phyloP scores from a whole-genome alignment of 176 grass and related monocot species.

The Cymbopogon citratus region DNA sequence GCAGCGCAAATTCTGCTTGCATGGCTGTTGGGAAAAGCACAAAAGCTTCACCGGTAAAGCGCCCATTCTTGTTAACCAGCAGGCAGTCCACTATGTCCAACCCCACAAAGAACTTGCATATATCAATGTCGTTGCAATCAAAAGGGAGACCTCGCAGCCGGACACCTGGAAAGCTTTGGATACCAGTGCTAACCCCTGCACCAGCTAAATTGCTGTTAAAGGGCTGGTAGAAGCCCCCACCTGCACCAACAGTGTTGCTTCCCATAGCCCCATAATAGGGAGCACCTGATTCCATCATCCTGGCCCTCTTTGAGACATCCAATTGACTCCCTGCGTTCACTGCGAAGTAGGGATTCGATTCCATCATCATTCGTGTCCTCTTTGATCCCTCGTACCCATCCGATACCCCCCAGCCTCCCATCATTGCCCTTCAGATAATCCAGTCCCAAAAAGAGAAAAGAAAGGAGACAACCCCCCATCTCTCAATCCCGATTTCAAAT shows the following conservation, averaged over 20 bases:
- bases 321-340: constrained; percentile 54
- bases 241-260: constrained; percentile 26
- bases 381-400: constrained; percentile 97
- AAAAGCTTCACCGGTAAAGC: constrained; percentile 77
- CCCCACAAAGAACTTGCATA: constrained; percentile 79
- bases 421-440: constrained; percentile 89
- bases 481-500: constrained; percentile 75
- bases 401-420: constrained; percentile 80
- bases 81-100: constrained; percentile 81
- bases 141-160: constrained; percentile 82
- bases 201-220: constrained; percentile 36
- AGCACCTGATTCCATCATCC: constrained; percentile 56
- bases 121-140: constrained; percentile 80
- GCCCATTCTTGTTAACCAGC: constrained; percentile 73
- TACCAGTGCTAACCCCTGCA: constrained; percentile 36
- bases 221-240: constrained; percentile 41
- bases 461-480: constrained; percentile 82
- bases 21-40: constrained; percentile 64
- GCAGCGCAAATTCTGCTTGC: constrained; percentile 74
- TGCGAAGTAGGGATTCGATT: constrained; percentile 99
- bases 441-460: constrained; percentile 51
- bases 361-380: constrained; percentile 98
- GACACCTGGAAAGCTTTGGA: constrained; percentile 71
- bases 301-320: constrained; percentile 72
- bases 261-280: constrained; percentile 51